A percentile compares a stretch with the other conserved stretches of the same genome.
These are phyloP conservation scores for Curvularia sp. DNA, from an alignment of 2,329 filamentous ascomycete genomes.

Conservation along the genomic window DNA sequence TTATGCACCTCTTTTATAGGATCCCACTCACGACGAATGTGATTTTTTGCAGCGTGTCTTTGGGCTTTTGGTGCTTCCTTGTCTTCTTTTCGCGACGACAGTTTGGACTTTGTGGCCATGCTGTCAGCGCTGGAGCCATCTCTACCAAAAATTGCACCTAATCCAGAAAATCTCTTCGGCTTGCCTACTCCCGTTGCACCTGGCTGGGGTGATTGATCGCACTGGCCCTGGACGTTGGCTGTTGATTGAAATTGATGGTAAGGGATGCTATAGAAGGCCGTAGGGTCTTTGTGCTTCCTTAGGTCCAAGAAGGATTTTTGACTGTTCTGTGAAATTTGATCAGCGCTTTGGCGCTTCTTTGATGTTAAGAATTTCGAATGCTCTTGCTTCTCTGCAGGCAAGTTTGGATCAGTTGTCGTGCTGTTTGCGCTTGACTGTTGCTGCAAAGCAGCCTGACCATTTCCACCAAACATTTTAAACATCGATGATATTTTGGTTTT, in stretches of 20 bases:
- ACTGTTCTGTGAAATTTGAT: constrained; percentile 41
- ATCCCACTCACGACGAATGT: constrained; percentile 23
- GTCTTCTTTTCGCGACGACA: constrained; percentile 45
- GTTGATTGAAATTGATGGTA: constrained; percentile 27
- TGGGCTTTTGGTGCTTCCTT: constrained; percentile 47
- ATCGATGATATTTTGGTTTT: constrained; percentile 49
- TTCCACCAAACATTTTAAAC: constrained; percentile 54
- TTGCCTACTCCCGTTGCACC: constrained; percentile 37
- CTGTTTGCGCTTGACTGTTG: constrained; percentile 13
- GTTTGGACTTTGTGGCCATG: constrained; percentile 40
- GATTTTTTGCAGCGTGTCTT: constrained; percentile 27
- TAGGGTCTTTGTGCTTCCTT: constrained; percentile 32
- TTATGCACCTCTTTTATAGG: constrained; percentile 27
- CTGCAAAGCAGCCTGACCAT: constrained; percentile 26
- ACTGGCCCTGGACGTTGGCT: constrained; percentile 19
- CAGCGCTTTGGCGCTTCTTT: constrained; percentile 36
- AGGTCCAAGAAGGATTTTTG: constrained; percentile 43
- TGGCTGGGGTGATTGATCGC: constrained; percentile 25
- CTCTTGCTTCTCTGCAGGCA: constrained; percentile 20
- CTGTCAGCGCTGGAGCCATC: constrained; percentile 43
- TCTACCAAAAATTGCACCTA: constrained; percentile 55
- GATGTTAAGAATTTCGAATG: constrained; percentile 22
- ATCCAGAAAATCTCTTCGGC: constrained; percentile 56
- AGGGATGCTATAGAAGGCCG: constrained; percentile 34
- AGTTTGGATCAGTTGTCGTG: constrained; percentile 3